These are phyloP conservation scores for Lactifluus hygrophoroides DNA, from an alignment of 768 basidiomycete genomes.

Conservation along the genomic window DNA sequence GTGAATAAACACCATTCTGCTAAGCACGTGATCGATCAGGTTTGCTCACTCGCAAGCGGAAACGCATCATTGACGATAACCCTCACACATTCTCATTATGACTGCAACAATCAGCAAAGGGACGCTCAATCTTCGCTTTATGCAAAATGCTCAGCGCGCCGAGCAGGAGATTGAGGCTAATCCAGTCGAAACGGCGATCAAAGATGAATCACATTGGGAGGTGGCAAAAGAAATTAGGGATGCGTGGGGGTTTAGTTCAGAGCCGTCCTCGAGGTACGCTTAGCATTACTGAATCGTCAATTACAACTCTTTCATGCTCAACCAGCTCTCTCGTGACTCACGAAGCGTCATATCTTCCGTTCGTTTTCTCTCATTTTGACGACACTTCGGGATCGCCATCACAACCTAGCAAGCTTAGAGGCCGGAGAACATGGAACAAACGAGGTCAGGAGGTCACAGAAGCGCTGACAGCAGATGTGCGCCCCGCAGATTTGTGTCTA, in stretches of 20 bases:
- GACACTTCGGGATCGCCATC: constrained; percentile 16
- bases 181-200: background rate
- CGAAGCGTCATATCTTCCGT: constrained; percentile 19
- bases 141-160: constrained; percentile 13
- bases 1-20: too few relatives aligned
- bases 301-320: background rate
- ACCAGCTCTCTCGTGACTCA: constrained; percentile 12
- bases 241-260: constrained; percentile 13
- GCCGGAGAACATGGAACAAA: constrained; percentile 19
- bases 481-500: background rate
- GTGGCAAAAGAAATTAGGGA: constrained; percentile 10
- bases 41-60: too few relatives aligned
- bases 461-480: constrained; percentile 2
- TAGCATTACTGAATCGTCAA: background rate
- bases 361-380: constrained; percentile 10
- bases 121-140: constrained; percentile 19
- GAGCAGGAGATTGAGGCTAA: background rate
- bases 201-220: constrained; percentile 19
- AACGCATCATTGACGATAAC: too few relatives aligned
- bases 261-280: constrained; percentile 5
- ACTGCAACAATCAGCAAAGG: constrained; percentile 14
- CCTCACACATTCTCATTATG: background rate
- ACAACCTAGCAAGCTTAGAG: constrained; percentile 11
- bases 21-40: too few relatives aligned
- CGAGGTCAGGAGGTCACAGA: constrained; percentile 19